phyloP scores from a whole-genome alignment of 2,329 filamentous ascomycete species.

The Taxawa tesnikishii region DNA sequence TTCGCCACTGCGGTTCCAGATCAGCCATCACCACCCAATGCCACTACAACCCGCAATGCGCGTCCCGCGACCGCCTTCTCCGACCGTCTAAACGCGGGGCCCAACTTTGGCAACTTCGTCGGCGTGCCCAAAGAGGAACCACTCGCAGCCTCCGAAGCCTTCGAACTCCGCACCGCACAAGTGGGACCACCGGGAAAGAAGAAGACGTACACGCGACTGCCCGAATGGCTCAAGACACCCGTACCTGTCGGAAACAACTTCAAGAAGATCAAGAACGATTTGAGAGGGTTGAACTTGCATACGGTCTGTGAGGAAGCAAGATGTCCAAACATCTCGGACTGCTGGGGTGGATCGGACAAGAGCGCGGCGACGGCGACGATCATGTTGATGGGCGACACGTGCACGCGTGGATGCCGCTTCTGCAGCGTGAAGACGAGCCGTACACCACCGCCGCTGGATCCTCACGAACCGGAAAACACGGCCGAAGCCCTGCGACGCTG shows the following conservation, averaged over 20 bases:
- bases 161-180: slow-evolving; percentile 48
- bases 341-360: slow-evolving; percentile 88
- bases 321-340: slow-evolving; percentile 95
- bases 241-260: slow-evolving; percentile 79
- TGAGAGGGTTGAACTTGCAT: slow-evolving; percentile 78
- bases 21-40: slow-evolving; percentile 15
- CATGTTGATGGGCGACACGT: slow-evolving; percentile 99
- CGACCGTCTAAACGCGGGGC: slow-evolving; percentile 52
- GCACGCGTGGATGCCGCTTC: slow-evolving; percentile 90
- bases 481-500: slow-evolving; percentile 85
- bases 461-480: slow-evolving; percentile 92
- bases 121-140: slow-evolving; percentile 26
- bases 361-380: slow-evolving; percentile 90
- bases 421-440: slow-evolving; percentile 90
- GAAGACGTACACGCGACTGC: slow-evolving; percentile 61
- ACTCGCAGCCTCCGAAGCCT: slow-evolving; percentile 38
- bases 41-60: slow-evolving; percentile 18
- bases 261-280: slow-evolving; percentile 88
- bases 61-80: slow-evolving; percentile 42
- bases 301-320: slow-evolving; percentile 96
- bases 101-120: slow-evolving; percentile 53
- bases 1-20: slow-evolving; percentile 33
- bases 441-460: slow-evolving; percentile 67
- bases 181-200: slow-evolving; percentile 50
- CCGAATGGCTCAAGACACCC: slow-evolving; percentile 91